A percentile compares a stretch with the other conserved stretches of the same genome.
Evolutionary conservation across 2,329 filamentous ascomycete species (phyloP).

Genomic region (Atkinsonella texensis): DNA sequence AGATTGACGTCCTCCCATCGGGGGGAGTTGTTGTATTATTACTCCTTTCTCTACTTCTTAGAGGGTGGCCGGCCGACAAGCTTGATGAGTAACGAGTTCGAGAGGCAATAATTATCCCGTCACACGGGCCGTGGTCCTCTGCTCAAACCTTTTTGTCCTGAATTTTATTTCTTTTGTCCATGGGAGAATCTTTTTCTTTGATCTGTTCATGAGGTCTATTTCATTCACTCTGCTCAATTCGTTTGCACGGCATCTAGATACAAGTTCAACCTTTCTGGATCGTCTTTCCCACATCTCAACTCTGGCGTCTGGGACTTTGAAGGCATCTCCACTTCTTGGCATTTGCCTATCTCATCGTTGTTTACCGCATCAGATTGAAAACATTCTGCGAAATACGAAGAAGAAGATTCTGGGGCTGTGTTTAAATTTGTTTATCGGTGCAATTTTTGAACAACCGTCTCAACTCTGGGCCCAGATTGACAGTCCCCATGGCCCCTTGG

Average conservation of each 20-base stretch:
- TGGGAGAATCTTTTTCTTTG: constrained; percentile 5
- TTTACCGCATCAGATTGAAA: neutral
- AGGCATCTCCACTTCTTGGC: neutral
- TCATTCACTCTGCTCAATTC: constrained; percentile 9
- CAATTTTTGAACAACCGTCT: neutral
- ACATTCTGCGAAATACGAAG: neutral
- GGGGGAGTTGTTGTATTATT: constrained; percentile 27
- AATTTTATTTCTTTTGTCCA: constrained; percentile 7
- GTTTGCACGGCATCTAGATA: constrained; percentile 5
- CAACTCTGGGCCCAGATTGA: constrained; percentile 2
- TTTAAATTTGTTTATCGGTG: neutral
- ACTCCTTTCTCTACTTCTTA: constrained; percentile 35
- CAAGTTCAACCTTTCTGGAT: neutral
- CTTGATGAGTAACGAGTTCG: constrained; percentile 29
- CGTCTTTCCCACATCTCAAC: neutral
- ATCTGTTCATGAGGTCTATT: constrained; percentile 1
- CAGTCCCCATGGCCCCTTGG: neutral
- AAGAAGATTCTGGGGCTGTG: neutral
- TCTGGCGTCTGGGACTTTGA: neutral
- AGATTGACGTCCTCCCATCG: constrained; percentile 36
- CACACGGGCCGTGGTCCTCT: constrained; percentile 14
- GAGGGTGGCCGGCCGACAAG: constrained; percentile 35
- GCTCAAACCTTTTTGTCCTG: constrained; percentile 15
- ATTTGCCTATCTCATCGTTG: neutral
- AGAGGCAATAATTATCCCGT: constrained; percentile 23